Conservation (phyloP, 305 asterid genomes). For the Vinca major region DNA sequence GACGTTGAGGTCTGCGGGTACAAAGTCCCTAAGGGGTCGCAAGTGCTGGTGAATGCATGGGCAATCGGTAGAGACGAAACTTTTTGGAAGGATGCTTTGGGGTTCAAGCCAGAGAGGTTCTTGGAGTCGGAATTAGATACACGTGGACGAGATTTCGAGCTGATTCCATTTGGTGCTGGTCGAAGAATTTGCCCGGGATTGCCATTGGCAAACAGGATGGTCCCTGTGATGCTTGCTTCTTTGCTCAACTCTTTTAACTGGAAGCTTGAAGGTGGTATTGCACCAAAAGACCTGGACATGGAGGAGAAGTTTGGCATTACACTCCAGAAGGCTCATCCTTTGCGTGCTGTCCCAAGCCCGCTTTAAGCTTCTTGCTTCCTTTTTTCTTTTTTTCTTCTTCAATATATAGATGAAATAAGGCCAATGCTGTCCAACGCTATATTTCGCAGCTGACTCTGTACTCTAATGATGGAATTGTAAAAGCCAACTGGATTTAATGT, state of each 20-base stretch:
- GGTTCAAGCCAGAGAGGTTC: conserved; percentile 44
- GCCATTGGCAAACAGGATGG: conserved; percentile 41
- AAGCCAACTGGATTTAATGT: too few relatives aligned
- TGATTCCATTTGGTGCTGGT: conserved; percentile 55
- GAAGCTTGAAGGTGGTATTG: conserved; percentile 32
- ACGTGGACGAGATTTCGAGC: conserved; percentile 41
- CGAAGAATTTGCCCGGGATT: conserved; percentile 54
- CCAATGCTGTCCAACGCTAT: background rate
- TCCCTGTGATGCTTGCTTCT: conserved; percentile 49
- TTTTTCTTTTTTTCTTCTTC: too few relatives aligned
- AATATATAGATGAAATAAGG: conserved; percentile 8
- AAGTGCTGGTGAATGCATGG: conserved; percentile 42
- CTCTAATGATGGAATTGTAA: too few relatives aligned
- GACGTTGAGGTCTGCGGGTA: conserved; percentile 36
- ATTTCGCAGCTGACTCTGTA: too few relatives aligned
- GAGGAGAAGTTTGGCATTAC: conserved; percentile 54
- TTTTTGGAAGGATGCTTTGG: conserved; percentile 31
- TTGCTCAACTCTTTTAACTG: conserved; percentile 48
- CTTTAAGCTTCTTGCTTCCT: conserved; percentile 5
- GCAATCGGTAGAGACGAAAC: conserved; percentile 45
- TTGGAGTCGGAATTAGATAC: conserved; percentile 35
- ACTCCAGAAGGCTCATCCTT: conserved; percentile 38
- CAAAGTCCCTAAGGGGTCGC: conserved; percentile 31
- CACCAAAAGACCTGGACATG: conserved; percentile 32
- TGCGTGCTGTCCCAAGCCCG: conserved; percentile 35